These are phyloP conservation scores for Auriscalpium orientale DNA, from an alignment of 768 basidiomycete species.

Conservation along the genomic window DNA sequence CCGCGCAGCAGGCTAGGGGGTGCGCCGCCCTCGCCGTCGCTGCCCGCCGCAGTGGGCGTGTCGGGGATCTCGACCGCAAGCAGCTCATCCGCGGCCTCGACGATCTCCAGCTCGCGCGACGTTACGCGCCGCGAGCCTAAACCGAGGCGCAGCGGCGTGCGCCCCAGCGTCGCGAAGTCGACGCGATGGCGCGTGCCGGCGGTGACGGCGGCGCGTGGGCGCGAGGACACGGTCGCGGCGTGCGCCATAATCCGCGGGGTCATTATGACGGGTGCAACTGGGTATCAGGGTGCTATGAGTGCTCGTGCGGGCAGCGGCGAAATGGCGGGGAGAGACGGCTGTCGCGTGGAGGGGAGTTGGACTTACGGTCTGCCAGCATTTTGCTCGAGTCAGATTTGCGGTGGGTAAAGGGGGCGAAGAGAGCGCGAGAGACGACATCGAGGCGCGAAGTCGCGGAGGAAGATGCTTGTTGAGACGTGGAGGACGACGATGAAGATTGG, in stretches of 20 bases:
- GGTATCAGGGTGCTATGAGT: neutral
- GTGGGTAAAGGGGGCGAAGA: conserved; percentile 58
- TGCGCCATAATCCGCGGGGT: conserved; percentile 76
- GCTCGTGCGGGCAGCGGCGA: neutral
- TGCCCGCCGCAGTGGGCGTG: conserved; percentile 60
- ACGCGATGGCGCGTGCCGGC: conserved; percentile 33
- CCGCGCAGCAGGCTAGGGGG: conserved; percentile 81
- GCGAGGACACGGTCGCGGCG: conserved; percentile 59
- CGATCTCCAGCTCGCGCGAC: conserved; percentile 76
- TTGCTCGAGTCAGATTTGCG: conserved; percentile 62
- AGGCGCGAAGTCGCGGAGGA: conserved; percentile 32
- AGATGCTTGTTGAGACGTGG: conserved; percentile 13
- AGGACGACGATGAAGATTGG: neutral
- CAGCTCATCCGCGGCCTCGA: conserved; percentile 75
- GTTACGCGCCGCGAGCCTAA: conserved; percentile 62
- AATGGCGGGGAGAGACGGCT: neutral
- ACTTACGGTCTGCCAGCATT: conserved; percentile 71
- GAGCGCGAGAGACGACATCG: conserved; percentile 58
- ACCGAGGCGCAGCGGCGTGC: conserved; percentile 65
- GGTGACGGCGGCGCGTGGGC: conserved; percentile 29
- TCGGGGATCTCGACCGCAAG: conserved; percentile 68
- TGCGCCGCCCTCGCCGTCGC: conserved; percentile 57
- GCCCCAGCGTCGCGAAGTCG: conserved; percentile 73
- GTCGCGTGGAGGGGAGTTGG: neutral
- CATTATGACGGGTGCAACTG: conserved; percentile 87